Evolutionary conservation across 1,139 yeast genomes (phyloP).

Genomic region (Groenewaldozyma sp.): DNA sequence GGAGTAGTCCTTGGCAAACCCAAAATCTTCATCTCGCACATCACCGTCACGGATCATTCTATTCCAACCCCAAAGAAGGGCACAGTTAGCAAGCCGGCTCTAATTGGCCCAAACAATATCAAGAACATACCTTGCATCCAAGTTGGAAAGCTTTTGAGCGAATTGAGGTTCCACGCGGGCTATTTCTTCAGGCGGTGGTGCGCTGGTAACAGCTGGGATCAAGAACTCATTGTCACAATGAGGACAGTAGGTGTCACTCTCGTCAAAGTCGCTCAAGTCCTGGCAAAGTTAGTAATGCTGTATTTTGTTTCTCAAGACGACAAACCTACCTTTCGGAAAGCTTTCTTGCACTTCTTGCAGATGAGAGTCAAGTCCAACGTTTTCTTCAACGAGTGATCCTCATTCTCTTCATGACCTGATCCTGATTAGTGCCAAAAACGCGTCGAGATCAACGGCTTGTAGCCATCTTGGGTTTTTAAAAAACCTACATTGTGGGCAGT

Average conservation of each 20-base stretch:
- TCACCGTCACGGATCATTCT: constrained; percentile 31
- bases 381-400: constrained; percentile 27
- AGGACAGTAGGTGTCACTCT: constrained; percentile 32
- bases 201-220: constrained; percentile 24
- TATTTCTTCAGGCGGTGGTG: constrained; percentile 11
- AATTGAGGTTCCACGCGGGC: constrained; percentile 14
- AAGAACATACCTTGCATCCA: constrained; percentile 23
- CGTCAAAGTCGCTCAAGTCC: constrained; percentile 31
- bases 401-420: constrained; percentile 28
- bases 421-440: neutral
- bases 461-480: neutral
- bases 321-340: constrained; percentile 27
- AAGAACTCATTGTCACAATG: constrained; percentile 32
- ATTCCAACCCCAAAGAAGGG: no score
- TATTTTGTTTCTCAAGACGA: neutral
- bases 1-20: constrained; percentile 21
- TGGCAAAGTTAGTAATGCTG: constrained; percentile 7
- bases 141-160: constrained; percentile 16
- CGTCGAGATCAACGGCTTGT: neutral
- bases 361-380: constrained; percentile 30
- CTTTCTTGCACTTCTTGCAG: constrained; percentile 32
- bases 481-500: constrained; percentile 31
- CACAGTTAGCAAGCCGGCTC: constrained; percentile 8
- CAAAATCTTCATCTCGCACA: constrained; percentile 25
- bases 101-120: constrained; percentile 1